Evolutionary conservation across 495 filamentous ascomycete genomes (phyloP).

Genomic region (Jackrogersella minutella): DNA sequence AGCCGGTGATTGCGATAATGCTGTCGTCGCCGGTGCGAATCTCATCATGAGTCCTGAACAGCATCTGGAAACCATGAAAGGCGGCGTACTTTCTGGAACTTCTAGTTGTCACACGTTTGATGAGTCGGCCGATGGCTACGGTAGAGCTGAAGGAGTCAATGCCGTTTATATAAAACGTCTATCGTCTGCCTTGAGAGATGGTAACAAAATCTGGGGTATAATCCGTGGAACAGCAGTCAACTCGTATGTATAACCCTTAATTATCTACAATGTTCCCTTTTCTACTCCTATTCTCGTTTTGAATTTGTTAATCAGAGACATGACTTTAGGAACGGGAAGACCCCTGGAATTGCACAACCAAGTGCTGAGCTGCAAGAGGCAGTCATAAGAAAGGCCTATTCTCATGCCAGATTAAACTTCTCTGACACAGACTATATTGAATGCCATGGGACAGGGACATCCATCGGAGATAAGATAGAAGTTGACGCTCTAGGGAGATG

Average conservation of each 20-base stretch:
- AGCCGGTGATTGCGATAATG: slow-evolving; percentile 47
- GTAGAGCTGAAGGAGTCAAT: slow-evolving; percentile 39
- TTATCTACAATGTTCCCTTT: not conserved
- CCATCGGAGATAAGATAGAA: slow-evolving; percentile 59
- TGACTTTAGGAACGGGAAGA: slow-evolving; percentile 52
- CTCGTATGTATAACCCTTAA: slow-evolving; percentile 29
- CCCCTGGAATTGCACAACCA: slow-evolving; percentile 55
- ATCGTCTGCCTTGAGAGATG: slow-evolving; percentile 51
- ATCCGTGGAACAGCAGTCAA: slow-evolving; percentile 58
- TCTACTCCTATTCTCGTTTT: too few species aligned
- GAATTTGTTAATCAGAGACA: not conserved
- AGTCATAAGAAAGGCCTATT: slow-evolving; percentile 51
- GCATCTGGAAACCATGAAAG: slow-evolving; percentile 45
- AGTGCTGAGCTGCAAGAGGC: slow-evolving; percentile 54
- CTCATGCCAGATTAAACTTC: slow-evolving; percentile 44
- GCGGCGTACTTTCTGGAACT: slow-evolving; percentile 53
- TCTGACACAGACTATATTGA: slow-evolving; percentile 55
- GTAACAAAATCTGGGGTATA: slow-evolving; percentile 57
- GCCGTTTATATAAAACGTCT: slow-evolving; percentile 56
- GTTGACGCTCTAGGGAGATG: slow-evolving; percentile 23
- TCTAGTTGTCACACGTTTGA: slow-evolving; percentile 56
- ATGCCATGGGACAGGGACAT: slow-evolving; percentile 62
- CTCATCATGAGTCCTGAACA: slow-evolving; percentile 47
- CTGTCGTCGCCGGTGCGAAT: slow-evolving; percentile 52
- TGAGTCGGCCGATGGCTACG: slow-evolving; percentile 44